These are phyloP conservation scores for Amanita fuliginea DNA, from an alignment of 768 basidiomycete genomes.

Conservation along the genomic window DNA sequence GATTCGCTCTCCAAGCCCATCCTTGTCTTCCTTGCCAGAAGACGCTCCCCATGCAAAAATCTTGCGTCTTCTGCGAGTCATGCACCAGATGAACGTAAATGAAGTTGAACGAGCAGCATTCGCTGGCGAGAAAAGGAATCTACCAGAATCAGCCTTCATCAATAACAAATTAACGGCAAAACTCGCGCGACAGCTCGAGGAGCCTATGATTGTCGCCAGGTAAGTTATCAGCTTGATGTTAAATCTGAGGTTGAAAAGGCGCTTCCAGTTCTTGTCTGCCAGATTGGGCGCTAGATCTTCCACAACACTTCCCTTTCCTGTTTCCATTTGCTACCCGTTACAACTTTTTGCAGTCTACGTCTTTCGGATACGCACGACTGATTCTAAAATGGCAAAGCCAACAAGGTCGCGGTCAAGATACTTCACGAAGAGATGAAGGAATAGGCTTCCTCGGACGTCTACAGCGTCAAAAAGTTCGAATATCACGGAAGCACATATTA, in stretches of 20 bases:
- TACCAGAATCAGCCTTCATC: conserved; percentile 80
- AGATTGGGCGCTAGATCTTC: conserved; percentile 94
- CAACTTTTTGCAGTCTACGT: conserved; percentile 93
- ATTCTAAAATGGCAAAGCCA: conserved; percentile 94
- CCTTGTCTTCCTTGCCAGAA: conserved; percentile 71
- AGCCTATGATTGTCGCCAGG: conserved; percentile 99
- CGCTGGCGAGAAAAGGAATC: conserved; percentile 38
- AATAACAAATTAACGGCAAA: conserved; percentile 98
- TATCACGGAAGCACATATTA: conserved; percentile 87
- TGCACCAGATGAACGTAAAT: conserved; percentile 74
- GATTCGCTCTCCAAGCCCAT: conserved; percentile 53
- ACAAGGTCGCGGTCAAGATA: conserved; percentile 68
- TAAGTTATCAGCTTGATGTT: conserved; percentile 16
- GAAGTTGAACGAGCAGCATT: conserved; percentile 51
- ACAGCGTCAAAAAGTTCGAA: conserved; percentile 93
- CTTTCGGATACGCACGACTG: conserved; percentile 93
- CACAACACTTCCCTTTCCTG: conserved; percentile 95
- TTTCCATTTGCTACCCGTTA: conserved; percentile 98
- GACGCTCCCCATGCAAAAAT: conserved; percentile 86
- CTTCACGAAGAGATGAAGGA: conserved; percentile 76
- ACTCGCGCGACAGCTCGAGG: conserved; percentile 92
- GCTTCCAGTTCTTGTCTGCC: conserved; percentile 77
- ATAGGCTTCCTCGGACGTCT: conserved; percentile 88
- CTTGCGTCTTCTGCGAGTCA: conserved; percentile 75
- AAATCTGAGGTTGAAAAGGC: not conserved